phyloP scores from a whole-genome alignment of 2,329 filamentous ascomycete genomes.

The Fusarium ambrosium region DNA sequence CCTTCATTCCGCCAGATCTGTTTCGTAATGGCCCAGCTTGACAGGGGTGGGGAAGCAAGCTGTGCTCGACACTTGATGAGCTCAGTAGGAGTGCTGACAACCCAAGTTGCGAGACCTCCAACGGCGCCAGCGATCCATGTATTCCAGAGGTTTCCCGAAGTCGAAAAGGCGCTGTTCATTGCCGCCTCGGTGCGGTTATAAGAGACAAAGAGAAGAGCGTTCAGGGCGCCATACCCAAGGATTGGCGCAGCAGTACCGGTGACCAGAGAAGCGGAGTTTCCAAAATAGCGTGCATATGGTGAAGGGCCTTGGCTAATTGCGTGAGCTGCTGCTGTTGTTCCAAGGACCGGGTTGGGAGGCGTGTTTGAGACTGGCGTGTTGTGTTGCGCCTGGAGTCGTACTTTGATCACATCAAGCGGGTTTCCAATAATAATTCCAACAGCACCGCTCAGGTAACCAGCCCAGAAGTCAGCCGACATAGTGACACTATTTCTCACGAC shows the following conservation, averaged over 20 bases:
- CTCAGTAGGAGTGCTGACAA: slow-evolving; percentile 89
- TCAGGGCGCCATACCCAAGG: slow-evolving; percentile 90
- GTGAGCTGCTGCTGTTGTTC: slow-evolving; percentile 14
- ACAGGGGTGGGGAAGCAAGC: slow-evolving; percentile 63
- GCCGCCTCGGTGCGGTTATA: slow-evolving; percentile 86
- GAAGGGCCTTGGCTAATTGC: slow-evolving; percentile 13
- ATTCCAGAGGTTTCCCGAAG: slow-evolving; percentile 68
- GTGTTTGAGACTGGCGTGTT: slow-evolving; percentile 17
- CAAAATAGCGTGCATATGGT: slow-evolving; percentile 32
- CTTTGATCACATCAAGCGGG: slow-evolving; percentile 77
- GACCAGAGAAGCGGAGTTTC: slow-evolving; percentile 57
- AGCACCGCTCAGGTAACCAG: slow-evolving; percentile 89
- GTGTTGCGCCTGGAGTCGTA: slow-evolving; percentile 76
- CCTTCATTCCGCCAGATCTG: slow-evolving; percentile 70
- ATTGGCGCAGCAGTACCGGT: slow-evolving; percentile 86
- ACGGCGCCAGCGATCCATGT: slow-evolving; percentile 85
- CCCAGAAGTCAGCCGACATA: slow-evolving; percentile 94
- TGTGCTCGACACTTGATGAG: slow-evolving; percentile 92
- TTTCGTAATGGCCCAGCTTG: slow-evolving; percentile 74
- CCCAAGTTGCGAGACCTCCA: slow-evolving; percentile 87
- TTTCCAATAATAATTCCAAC: slow-evolving; percentile 91
- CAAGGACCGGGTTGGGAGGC: slow-evolving; percentile 26
- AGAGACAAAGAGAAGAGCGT: slow-evolving; percentile 88
- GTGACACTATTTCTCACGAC: slow-evolving; percentile 14
- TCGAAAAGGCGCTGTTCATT: slow-evolving; percentile 60